Evolutionary conservation across 2,329 filamentous ascomycete genomes (phyloP).

Genomic region (Verticillium dahliae): DNA sequence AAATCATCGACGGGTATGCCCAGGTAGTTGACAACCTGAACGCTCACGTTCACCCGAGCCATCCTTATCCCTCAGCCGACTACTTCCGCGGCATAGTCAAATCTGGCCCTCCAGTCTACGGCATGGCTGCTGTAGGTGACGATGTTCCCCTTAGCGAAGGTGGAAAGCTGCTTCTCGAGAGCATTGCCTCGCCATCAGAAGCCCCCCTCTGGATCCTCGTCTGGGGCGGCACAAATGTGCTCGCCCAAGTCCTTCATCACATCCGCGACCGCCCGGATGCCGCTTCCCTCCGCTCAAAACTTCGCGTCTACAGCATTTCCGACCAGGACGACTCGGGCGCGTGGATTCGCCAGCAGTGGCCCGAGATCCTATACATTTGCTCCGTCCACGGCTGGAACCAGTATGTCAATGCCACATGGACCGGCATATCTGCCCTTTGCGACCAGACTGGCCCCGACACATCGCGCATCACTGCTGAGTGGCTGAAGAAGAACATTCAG

Average conservation of each 20-base stretch:
- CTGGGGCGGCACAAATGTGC: constrained; percentile 47
- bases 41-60: constrained; percentile 35
- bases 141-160: constrained; percentile 27
- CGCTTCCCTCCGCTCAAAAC: constrained; percentile 27
- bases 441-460: constrained; percentile 38
- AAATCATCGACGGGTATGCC: constrained; percentile 35
- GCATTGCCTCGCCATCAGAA: constrained; percentile 17
- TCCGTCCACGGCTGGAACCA: constrained; percentile 50
- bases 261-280: constrained; percentile 25
- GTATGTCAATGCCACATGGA: constrained; percentile 48
- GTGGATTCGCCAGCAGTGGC: constrained; percentile 48
- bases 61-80: constrained; percentile 30
- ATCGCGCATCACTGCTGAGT: constrained; percentile 38
- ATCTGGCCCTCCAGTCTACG: constrained; percentile 28
- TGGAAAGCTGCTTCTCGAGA: constrained; percentile 31
- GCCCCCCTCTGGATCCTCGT: constrained; percentile 43
- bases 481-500: constrained; percentile 48
- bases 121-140: constrained; percentile 22
- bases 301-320: constrained; percentile 49
- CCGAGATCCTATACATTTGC: constrained; percentile 48
- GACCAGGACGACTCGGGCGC: constrained; percentile 52
- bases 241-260: constrained; percentile 39
- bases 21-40: constrained; percentile 40
- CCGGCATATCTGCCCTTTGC: constrained; percentile 40
- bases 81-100: constrained; percentile 26